Conservation (phyloP, 371 early-diverging fungal species). For the Blakeslea trispora region DNA sequence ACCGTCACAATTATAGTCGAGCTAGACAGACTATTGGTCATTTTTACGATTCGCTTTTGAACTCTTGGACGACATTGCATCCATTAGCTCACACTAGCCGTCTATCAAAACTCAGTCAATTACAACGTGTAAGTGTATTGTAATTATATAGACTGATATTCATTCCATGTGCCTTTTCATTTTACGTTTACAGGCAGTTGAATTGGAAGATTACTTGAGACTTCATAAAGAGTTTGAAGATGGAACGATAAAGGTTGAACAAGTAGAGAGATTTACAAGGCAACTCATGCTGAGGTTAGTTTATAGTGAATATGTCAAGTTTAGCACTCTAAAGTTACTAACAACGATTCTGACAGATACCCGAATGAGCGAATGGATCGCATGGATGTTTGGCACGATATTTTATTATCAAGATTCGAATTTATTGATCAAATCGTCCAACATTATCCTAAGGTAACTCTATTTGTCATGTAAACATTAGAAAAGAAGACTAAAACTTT, state of each 20-base stretch:
- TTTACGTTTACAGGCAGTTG: conserved; percentile 58
- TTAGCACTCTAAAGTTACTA: background rate
- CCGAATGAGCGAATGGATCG: conserved; percentile 42
- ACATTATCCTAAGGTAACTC: background rate
- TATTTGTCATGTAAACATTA: background rate
- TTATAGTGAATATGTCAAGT: too few species aligned
- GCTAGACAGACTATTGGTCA: conserved; percentile 52
- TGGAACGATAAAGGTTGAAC: background rate
- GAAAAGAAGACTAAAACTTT: too few species aligned
- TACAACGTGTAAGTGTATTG: conserved; percentile 60
- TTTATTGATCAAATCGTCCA: conserved; percentile 33
- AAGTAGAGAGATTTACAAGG: conserved; percentile 20
- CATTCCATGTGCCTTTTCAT: too few species aligned
- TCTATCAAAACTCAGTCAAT: conserved; percentile 38
- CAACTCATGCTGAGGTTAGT: conserved; percentile 20
- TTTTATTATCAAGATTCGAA: conserved; percentile 34
- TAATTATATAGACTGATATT: too few species aligned
- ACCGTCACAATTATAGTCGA: conserved; percentile 48
- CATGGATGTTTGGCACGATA: conserved; percentile 58
- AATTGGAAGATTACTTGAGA: conserved; percentile 61
- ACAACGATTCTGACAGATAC: conserved; percentile 17
- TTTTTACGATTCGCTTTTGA: conserved; percentile 56
- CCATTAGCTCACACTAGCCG: conserved; percentile 57
- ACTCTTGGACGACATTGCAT: conserved; percentile 55
- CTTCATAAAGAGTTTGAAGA: conserved; percentile 41